Evolutionary conservation across 2,329 filamentous ascomycete genomes (phyloP).

Genomic region (Colletotrichum truncatum): DNA sequence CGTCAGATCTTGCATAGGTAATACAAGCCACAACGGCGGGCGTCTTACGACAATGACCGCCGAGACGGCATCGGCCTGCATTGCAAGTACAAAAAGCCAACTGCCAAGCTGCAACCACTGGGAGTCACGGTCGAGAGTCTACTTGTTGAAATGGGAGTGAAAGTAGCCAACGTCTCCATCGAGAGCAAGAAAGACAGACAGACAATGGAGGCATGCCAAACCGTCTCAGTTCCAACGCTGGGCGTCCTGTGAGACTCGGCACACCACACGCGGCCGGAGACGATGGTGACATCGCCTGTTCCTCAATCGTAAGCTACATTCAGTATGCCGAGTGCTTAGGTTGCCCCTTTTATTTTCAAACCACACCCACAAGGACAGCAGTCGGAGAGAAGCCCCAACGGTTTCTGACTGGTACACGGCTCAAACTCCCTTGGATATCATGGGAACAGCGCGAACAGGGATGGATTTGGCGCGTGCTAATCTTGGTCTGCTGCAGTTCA

Average conservation of each 20-base stretch:
- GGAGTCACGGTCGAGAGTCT: too few species aligned
- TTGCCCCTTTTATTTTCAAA: neutral
- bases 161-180: neutral
- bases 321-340: conserved; percentile 1
- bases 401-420: neutral
- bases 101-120: too few species aligned
- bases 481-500: neutral
- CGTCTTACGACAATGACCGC: too few species aligned
- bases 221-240: neutral
- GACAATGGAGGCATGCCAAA: neutral
- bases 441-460: neutral
- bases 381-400: neutral
- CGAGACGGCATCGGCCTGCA: too few species aligned
- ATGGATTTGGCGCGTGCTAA: neutral
- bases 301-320: neutral
- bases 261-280: neutral
- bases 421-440: neutral
- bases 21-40: too few species aligned
- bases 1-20: too few species aligned
- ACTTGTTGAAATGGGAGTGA: neutral
- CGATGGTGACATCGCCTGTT: neutral
- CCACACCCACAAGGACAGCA: neutral
- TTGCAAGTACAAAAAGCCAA: too few species aligned
- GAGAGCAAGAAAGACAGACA: too few species aligned
- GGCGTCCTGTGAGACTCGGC: neutral